Conservation (phyloP, 208 protist genomes). For the Leishmania braziliensis region DNA sequence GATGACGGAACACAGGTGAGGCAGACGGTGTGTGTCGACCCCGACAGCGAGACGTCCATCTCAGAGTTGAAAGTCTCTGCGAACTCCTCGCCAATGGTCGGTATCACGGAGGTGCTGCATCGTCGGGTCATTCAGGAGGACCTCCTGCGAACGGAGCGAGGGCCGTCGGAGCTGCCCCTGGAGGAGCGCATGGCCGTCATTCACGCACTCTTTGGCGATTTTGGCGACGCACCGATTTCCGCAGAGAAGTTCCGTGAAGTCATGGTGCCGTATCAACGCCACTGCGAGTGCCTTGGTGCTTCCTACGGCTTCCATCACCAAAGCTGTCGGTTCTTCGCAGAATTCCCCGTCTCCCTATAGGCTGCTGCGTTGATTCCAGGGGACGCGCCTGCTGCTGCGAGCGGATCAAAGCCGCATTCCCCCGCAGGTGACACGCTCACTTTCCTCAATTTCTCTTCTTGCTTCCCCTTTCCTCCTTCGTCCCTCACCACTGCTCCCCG, state of each 20-base stretch:
- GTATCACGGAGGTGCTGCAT: slow-evolving; percentile 22
- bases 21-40: slow-evolving; percentile 23
- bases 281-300: slow-evolving; percentile 36
- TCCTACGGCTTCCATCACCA: slow-evolving; percentile 40
- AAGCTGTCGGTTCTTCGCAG: slow-evolving; percentile 7
- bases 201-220: slow-evolving; percentile 24
- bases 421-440: not conserved
- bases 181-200: slow-evolving; percentile 25
- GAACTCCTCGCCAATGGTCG: not conserved
- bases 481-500: not conserved
- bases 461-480: not conserved
- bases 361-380: not conserved
- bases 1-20: not conserved
- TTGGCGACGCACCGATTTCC: slow-evolving; percentile 17
- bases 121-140: slow-evolving; percentile 26
- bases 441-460: not conserved
- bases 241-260: slow-evolving; percentile 30
- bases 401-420: not conserved
- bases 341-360: slow-evolving; percentile 1
- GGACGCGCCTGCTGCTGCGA: not conserved
- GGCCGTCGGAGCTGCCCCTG: slow-evolving; percentile 17
- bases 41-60: not conserved
- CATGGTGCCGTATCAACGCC: slow-evolving; percentile 33
- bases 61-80: not conserved
- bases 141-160: slow-evolving; percentile 16